phyloP scores from a whole-genome alignment of 345 rosid species.

The Geranium rotundifolium region DNA sequence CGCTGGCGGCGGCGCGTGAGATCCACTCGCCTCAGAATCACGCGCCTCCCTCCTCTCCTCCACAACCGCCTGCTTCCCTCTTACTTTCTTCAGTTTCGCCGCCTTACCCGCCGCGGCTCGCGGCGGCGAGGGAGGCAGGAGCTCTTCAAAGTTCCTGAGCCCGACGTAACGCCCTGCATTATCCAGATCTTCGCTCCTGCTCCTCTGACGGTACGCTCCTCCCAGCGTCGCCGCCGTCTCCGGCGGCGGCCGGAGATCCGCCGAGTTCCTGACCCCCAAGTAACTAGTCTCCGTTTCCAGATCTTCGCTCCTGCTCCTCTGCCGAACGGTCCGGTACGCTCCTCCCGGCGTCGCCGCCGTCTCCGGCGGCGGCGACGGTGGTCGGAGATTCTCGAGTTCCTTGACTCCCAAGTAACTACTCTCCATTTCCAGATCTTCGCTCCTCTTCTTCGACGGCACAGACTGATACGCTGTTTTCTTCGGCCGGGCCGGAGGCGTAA shows the following conservation, averaged over 20 bases:
- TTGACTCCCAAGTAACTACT: not conserved
- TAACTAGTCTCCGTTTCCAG: not conserved
- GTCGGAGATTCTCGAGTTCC: not conserved
- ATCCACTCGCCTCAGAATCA: not conserved
- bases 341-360: not conserved
- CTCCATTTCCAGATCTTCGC: not conserved
- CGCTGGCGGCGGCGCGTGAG: slow-evolving; percentile 4
- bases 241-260: no score
- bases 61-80: not conserved
- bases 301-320: not conserved
- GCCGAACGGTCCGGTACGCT: not conserved
- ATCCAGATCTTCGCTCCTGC: no score
- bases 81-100: not conserved
- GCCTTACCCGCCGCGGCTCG: not conserved
- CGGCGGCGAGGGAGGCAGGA: slow-evolving; percentile 10
- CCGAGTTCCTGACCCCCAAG: no score
- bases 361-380: not conserved
- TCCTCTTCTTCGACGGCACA: not conserved
- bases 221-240: no score
- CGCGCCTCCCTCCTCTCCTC: not conserved
- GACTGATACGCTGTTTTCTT: not conserved
- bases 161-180: no score
- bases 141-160: not conserved
- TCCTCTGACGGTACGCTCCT: no score
- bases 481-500: not conserved